Conservation (phyloP, 2,329 filamentous ascomycete species). For the Pseudogymnoascus sp. region DNA sequence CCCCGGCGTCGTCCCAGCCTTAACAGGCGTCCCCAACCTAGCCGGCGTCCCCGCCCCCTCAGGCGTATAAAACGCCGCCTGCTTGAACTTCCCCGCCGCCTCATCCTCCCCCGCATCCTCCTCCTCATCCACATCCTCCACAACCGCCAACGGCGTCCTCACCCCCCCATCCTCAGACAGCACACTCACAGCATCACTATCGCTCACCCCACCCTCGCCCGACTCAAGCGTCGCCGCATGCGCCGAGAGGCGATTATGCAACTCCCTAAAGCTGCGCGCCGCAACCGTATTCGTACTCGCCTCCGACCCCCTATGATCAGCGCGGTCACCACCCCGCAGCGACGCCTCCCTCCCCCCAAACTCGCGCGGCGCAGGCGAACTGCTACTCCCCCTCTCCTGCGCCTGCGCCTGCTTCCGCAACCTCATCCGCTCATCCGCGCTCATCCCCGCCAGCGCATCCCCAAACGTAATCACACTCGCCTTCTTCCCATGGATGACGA, state of each 20-base stretch:
- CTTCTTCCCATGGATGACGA: slow-evolving; percentile 96
- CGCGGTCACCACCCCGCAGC: slow-evolving; percentile 8
- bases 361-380: slow-evolving; percentile 11
- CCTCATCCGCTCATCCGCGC: slow-evolving; percentile 63
- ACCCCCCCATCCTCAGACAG: slow-evolving; percentile 50
- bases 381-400: slow-evolving; percentile 26
- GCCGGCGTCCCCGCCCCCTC: slow-evolving; percentile 12
- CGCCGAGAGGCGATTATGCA: slow-evolving; percentile 51
- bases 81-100: slow-evolving; percentile 13
- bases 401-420: slow-evolving; percentile 47
- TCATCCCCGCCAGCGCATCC: slow-evolving; percentile 74
- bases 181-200: slow-evolving; percentile 43
- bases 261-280: slow-evolving; percentile 54
- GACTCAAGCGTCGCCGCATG: slow-evolving; percentile 36
- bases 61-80: slow-evolving; percentile 26
- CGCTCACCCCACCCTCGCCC: slow-evolving; percentile 40
- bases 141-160: slow-evolving; percentile 46
- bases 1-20: neutral
- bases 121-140: slow-evolving; percentile 28
- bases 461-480: slow-evolving; percentile 96
- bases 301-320: slow-evolving; percentile 48
- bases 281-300: slow-evolving; percentile 61
- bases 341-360: neutral
- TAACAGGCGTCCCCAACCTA: neutral
- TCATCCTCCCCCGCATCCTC: slow-evolving; percentile 8